These are phyloP conservation scores for Carex sylvatica DNA, from an alignment of 202 grass and related monocot genomes.

Conservation along the genomic window DNA sequence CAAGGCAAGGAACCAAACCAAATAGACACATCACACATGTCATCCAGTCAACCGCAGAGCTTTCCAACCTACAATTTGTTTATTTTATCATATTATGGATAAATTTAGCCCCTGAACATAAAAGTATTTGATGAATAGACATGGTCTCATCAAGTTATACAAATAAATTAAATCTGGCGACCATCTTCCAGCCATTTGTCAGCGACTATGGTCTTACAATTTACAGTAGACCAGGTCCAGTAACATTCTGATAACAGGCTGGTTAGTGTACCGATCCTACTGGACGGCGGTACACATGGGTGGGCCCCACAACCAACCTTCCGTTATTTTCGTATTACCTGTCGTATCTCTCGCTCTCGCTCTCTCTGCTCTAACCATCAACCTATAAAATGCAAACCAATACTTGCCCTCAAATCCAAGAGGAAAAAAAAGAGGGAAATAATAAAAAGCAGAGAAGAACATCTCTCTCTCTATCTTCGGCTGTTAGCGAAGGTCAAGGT, in stretches of 20 bases:
- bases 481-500: constrained; percentile 13
- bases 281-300: not conserved
- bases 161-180: not conserved
- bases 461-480: constrained; percentile 14
- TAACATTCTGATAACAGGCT: constrained; percentile 6
- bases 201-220: not conserved
- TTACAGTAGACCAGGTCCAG: not conserved
- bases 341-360: not conserved
- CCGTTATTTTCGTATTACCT: constrained; percentile 19
- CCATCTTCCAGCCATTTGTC: not conserved
- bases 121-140: not conserved
- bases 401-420: constrained; percentile 7
- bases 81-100: not conserved
- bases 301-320: constrained; percentile 12
- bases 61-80: not conserved
- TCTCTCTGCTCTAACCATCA: not conserved
- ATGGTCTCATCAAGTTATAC: not conserved
- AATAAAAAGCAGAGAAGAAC: not conserved
- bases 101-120: not conserved
- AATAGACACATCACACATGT: not conserved
- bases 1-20: not conserved
- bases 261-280: not conserved
- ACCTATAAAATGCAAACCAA: constrained; percentile 17
- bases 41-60: not conserved
- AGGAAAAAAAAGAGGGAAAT: not conserved